These are phyloP conservation scores for Grosmannia serpens DNA, from an alignment of 2,329 filamentous ascomycete species.

Conservation along the genomic window DNA sequence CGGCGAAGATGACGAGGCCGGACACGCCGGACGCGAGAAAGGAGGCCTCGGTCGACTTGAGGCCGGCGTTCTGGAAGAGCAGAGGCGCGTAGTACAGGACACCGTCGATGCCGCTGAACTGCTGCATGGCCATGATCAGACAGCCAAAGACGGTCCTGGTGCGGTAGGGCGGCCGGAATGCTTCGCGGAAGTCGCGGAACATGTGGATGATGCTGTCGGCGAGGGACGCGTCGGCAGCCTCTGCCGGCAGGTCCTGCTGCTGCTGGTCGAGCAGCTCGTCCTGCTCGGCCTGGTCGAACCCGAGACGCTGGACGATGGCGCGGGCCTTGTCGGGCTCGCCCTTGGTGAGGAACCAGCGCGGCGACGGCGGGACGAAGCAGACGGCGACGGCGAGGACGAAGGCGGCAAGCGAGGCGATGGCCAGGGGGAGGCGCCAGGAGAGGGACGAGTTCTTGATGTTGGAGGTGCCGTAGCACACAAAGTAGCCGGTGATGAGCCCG, in stretches of 20 bases:
- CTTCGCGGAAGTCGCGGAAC: slow-evolving; percentile 20
- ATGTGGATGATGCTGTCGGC: slow-evolving; percentile 18
- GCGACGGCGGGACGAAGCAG: slow-evolving; percentile 35
- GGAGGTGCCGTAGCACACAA: slow-evolving; percentile 47
- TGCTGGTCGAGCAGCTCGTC: slow-evolving; percentile 24
- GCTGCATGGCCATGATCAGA: slow-evolving; percentile 48
- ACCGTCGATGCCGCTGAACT: slow-evolving; percentile 48
- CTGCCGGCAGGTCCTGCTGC: slow-evolving; percentile 13
- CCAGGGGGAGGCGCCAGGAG: slow-evolving; percentile 45
- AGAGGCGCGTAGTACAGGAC: slow-evolving; percentile 51
- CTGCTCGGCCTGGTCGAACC: slow-evolving; percentile 29
- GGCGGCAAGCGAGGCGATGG: slow-evolving; percentile 24
- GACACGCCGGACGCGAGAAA: slow-evolving; percentile 50
- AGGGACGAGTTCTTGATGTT: slow-evolving; percentile 29
- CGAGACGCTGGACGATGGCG: slow-evolving; percentile 25
- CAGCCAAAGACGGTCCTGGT: slow-evolving; percentile 37
- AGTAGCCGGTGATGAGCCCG: slow-evolving; percentile 44
- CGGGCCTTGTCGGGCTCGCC: slow-evolving; percentile 32
- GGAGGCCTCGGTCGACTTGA: slow-evolving; percentile 37
- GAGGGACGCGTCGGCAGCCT: slow-evolving; percentile 16
- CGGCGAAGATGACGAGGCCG: slow-evolving; percentile 41
- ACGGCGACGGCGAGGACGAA: slow-evolving; percentile 19
- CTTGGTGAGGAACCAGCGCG: slow-evolving; percentile 40
- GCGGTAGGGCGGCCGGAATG: slow-evolving; percentile 26
- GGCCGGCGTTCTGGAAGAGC: slow-evolving; percentile 47